Evolutionary conservation across 179 eudicot genomes (phyloP), one percentile per base, ranked within the genome.

Genomic region (Gypsophila paniculata): DNA sequence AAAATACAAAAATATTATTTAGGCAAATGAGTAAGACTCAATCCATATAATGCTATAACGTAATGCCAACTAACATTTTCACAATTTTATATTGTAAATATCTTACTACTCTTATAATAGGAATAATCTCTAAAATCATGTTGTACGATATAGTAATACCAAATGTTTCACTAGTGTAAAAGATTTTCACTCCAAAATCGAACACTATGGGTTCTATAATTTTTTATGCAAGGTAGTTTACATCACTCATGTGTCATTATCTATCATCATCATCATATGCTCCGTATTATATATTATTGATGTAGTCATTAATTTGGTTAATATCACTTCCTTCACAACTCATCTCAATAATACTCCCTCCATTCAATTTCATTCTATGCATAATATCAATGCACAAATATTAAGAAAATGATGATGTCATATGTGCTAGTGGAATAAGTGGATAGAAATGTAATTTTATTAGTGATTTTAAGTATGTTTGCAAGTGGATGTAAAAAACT

Each of bases 251-350:
- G 13, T 46, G 38, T 21, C 36, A 23, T 25, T 46, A 49, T 15
- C 36, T 57, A 66, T 66, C 70, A 26, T 57, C 70, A 26, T 57
- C 15, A 66, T 66, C 58, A 25, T 22, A 66, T 36, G 14, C 15
- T 48, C 34, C 34, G 34, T 29, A 29, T 29, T 66, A 57, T 51
- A 68, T 26, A 67, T 68, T 68, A 51, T 68, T 68, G 23, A 53
- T n/a, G 42, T 68, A 36, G 71, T 26, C 48, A 51, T 68, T 68
- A 68, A 51, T 26, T 68, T 51, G 71, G 71, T 68, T 26, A 53
- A 68, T 68, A 68, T 51, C 71, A 68, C 49, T 68, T 69, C 72
- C 46, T 53, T 54, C 61, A 54, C 48, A 54, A 61, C 15, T 52
- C 61, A 29, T 29, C 61, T 29, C 72, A 69, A 69, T 69, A 32